Evolutionary conservation across 2,329 filamentous ascomycete species (phyloP), one percentile per base, ranked within the genome.

Genomic region (Elsinoe necatrix): DNA sequence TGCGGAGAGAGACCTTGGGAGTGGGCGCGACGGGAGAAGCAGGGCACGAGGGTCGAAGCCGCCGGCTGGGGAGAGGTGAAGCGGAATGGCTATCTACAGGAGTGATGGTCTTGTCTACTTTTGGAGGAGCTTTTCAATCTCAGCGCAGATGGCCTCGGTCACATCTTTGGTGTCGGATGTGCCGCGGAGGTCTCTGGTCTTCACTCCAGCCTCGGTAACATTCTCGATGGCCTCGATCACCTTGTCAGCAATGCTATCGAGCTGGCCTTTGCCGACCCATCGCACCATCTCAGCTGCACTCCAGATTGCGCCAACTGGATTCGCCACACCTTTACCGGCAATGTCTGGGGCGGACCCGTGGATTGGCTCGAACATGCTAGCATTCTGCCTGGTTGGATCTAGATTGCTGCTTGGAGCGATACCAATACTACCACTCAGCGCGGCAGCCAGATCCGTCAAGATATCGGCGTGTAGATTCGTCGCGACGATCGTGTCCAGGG

Each of bases 391-490:
- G 1, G 77, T 80, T 1, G 83, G 83, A 62, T 86, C 84, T 1
- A 87, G 73, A 62, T 86, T 87, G 50, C 77, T 81, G 0, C 81
- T 84, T 1, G 83, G 82, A 1, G 84, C 84, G 58, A 87, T 85
- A 8, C 84, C 84, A 60, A 86, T 86, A 7, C 78, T 81, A 0
- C 84, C 83, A 2, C 81, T 81, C 25, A 86, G 71, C 0, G 83
- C 82, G 14, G 84, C 83, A 1, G 83, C 84, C 37, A 87, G 71
- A 63, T 87, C 83, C 1, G 82, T 83, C 14, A 87, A 72, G 48
- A 87, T 86, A 60, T 87, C 84, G 4, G 82, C 83, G 39, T 70
- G 67, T 18, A 61, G 62, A 60, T 77, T 77, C 4, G 75, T 77
- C 0, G 75, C 74, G 6, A 77, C 73, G 35, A 77, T 75, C 0